phyloP scores from a whole-genome alignment of 2,329 filamentous ascomycete species.

The Beauveria sp. region DNA sequence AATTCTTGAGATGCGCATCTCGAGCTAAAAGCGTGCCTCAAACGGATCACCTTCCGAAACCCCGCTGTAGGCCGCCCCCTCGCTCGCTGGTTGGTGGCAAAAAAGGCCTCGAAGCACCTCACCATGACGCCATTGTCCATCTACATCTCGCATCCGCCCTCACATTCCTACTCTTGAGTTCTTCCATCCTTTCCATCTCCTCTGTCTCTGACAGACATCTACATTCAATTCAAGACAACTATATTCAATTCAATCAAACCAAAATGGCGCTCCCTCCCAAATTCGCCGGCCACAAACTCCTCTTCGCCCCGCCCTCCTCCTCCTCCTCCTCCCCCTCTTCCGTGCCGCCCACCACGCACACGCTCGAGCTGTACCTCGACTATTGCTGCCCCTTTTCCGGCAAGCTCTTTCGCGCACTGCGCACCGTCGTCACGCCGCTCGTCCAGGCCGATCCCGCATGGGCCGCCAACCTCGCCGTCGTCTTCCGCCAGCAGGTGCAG shows the following conservation, averaged over 20 bases:
- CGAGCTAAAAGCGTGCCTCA: background rate
- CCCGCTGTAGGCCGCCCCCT: background rate
- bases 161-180: background rate
- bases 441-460: constrained; percentile 53
- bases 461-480: constrained; percentile 55
- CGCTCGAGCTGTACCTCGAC: constrained; percentile 67
- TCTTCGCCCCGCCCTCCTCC: constrained; percentile 32
- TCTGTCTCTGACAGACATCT: background rate
- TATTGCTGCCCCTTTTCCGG: constrained; percentile 77
- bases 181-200: background rate
- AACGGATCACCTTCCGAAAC: background rate
- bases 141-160: background rate
- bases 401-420: constrained; percentile 69
- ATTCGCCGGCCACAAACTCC: constrained; percentile 65
- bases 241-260: background rate
- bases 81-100: background rate
- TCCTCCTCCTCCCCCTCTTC: constrained; percentile 26
- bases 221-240: background rate
- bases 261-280: constrained; percentile 69
- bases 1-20: background rate
- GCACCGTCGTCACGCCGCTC: constrained; percentile 55
- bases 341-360: constrained; percentile 42
- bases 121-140: constrained; percentile 7
- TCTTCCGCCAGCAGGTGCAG: constrained; percentile 89
- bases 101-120: background rate